Conservation (phyloP, 1,284 basidiomycete genomes). For the Irpex sp. region DNA sequence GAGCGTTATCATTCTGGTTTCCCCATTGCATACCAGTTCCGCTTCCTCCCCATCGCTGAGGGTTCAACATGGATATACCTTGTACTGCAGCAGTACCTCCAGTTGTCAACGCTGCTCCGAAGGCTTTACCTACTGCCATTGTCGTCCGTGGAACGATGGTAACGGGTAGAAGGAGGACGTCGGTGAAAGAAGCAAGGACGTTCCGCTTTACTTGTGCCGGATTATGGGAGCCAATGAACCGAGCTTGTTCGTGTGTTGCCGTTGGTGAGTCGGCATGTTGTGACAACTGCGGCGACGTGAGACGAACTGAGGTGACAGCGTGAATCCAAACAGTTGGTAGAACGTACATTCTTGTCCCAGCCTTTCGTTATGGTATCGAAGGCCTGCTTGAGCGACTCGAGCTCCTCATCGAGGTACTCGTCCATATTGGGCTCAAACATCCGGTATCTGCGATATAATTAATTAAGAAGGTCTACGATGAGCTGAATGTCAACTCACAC, state of each 20-base stretch:
- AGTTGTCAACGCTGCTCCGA: constrained; percentile 79
- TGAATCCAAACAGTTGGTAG: background rate
- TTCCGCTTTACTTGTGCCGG: constrained; percentile 94
- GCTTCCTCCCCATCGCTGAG: constrained; percentile 77
- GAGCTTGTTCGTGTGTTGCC: constrained; percentile 53
- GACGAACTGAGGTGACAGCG: background rate
- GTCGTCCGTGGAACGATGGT: constrained; percentile 94
- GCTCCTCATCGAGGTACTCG: constrained; percentile 95
- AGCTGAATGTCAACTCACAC: constrained; percentile 57
- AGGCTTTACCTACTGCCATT: constrained; percentile 57
- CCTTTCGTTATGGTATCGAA: constrained; percentile 83
- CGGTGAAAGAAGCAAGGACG: constrained; percentile 92
- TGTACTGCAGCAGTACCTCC: constrained; percentile 85
- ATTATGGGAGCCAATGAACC: constrained; percentile 88
- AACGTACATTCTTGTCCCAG: constrained; percentile 80
- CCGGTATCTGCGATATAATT: constrained; percentile 63
- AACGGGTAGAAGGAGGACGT: constrained; percentile 91
- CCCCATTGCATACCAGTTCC: constrained; percentile 39
- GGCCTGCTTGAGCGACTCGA: constrained; percentile 81
- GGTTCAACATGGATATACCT: constrained; percentile 89
- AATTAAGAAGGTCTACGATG: constrained; percentile 3
- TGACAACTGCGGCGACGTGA: constrained; percentile 24
- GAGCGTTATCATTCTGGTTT: constrained; percentile 23
- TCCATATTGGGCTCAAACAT: constrained; percentile 98
- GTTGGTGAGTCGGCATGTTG: constrained; percentile 25